Conservation (phyloP, 116 monocot genomes). For the Phalaenopsis hybrid region DNA sequence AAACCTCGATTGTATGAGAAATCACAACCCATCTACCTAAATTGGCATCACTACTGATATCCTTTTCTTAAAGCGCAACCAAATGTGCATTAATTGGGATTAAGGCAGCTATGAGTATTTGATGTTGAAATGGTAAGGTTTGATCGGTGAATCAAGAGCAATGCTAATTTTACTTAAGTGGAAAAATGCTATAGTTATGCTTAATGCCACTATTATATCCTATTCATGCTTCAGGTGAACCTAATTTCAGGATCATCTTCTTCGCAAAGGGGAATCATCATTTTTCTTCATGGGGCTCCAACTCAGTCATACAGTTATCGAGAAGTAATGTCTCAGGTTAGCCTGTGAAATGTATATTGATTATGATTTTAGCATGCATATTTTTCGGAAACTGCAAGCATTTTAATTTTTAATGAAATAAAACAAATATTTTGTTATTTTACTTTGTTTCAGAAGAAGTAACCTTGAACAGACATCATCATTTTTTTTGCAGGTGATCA, state of each 20-base stretch:
- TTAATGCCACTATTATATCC: background rate
- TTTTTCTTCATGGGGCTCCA: slow-evolving; percentile 95
- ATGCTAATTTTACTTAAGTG: background rate
- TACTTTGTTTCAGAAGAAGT: background rate
- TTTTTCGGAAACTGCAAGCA: background rate
- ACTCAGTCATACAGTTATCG: slow-evolving; percentile 90
- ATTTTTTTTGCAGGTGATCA: background rate
- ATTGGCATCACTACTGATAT: too few relatives aligned
- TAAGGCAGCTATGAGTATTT: too few relatives aligned
- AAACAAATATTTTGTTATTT: background rate
- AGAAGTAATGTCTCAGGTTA: slow-evolving; percentile 88
- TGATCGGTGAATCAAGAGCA: background rate
- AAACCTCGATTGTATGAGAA: too few relatives aligned
- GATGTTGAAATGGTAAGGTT: background rate
- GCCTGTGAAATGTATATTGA: slow-evolving; percentile 6
- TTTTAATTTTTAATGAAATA: background rate
- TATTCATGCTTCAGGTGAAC: background rate
- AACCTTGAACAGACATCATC: background rate
- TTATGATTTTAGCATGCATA: background rate
- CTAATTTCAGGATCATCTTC: slow-evolving; percentile 45
- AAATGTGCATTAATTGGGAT: too few relatives aligned
- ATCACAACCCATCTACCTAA: too few relatives aligned
- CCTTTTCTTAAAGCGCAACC: too few relatives aligned
- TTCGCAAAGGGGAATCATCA: slow-evolving; percentile 44
- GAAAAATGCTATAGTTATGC: slow-evolving; percentile 2